Percentiles rank a stretch among this genome's conserved stretches.
These are phyloP conservation scores for Lentinula boryana DNA, from an alignment of 768 basidiomycete species.

Conservation along the genomic window DNA sequence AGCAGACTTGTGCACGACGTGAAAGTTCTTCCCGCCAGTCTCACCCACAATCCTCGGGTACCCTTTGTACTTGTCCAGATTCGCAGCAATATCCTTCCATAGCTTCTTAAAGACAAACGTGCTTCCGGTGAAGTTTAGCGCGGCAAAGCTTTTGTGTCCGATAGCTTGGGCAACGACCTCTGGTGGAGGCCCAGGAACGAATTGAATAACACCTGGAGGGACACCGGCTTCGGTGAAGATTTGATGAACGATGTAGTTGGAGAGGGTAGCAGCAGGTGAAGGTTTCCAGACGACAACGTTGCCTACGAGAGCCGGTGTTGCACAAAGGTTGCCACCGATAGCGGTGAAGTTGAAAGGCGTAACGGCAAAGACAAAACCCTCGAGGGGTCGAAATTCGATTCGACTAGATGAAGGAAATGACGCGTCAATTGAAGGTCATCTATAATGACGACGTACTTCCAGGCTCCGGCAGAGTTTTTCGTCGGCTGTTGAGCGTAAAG, in stretches of 20 bases:
- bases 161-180: constrained; percentile 85
- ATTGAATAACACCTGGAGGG: constrained; percentile 93
- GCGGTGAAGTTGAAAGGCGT: constrained; percentile 99
- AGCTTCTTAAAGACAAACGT: constrained; percentile 92
- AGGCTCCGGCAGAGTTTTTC: constrained; percentile 78
- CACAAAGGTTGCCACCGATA: constrained; percentile 92
- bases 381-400: constrained; percentile 93
- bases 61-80: constrained; percentile 79
- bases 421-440: neutral
- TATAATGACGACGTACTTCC: constrained; percentile 70
- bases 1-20: constrained; percentile 83
- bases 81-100: constrained; percentile 92
- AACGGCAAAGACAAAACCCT: constrained; percentile 96
- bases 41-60: constrained; percentile 98
- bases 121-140: constrained; percentile 94
- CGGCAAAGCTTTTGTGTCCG: constrained; percentile 72
- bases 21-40: constrained; percentile 99
- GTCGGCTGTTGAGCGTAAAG: constrained; percentile 87
- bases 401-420: constrained; percentile 47
- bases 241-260: constrained; percentile 89
- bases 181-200: constrained; percentile 84
- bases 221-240: constrained; percentile 92
- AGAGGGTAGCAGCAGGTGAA: constrained; percentile 90
- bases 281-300: constrained; percentile 98
- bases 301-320: constrained; percentile 88